Percentiles rank a stretch among this genome's conserved stretches.
phyloP scores from a whole-genome alignment of 805 yeast genomes.

The Kuraishia molischiana region DNA sequence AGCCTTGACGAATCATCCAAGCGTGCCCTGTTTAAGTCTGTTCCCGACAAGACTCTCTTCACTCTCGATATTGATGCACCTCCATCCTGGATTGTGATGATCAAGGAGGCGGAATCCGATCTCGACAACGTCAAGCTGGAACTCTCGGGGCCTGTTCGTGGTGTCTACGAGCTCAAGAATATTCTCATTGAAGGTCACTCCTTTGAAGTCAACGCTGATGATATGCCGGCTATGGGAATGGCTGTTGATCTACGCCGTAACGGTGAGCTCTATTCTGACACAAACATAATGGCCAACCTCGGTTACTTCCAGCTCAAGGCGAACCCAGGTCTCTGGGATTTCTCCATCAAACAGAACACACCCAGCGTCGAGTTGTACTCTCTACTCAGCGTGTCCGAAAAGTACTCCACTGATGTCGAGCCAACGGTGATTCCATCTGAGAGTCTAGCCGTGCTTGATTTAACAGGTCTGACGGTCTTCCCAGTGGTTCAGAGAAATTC shows the following conservation, averaged over 20 bases:
- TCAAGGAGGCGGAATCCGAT: constrained; percentile 44
- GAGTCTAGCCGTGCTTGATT: constrained; percentile 25
- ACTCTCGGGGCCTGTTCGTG: constrained; percentile 28
- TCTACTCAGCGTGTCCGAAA: constrained; percentile 22
- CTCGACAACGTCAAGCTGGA: constrained; percentile 47
- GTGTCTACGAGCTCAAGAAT: constrained; percentile 38
- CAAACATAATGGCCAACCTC: constrained; percentile 66
- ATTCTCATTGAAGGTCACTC: constrained; percentile 68
- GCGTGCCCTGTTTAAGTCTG: constrained; percentile 26
- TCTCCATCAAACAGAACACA: constrained; percentile 33
- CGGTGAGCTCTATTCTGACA: constrained; percentile 29
- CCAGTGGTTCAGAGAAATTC: constrained; percentile 34
- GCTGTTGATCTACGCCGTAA: constrained; percentile 28
- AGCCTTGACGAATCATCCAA: constrained; percentile 13
- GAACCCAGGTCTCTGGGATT: constrained; percentile 59
- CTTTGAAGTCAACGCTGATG: constrained; percentile 27
- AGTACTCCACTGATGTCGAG: constrained; percentile 6
- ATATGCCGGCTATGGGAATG: constrained; percentile 40
- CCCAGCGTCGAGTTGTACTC: constrained; percentile 30
- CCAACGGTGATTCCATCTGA: constrained; percentile 2
- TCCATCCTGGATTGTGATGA: constrained; percentile 54
- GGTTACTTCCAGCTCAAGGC: constrained; percentile 80
- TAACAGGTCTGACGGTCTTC: constrained; percentile 34
- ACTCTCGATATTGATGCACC: constrained; percentile 53
- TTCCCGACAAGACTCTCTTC: constrained; percentile 45